These are phyloP conservation scores for Sporothrix brunneoviolacea DNA, from an alignment of 2,329 filamentous ascomycete species.

Conservation along the genomic window DNA sequence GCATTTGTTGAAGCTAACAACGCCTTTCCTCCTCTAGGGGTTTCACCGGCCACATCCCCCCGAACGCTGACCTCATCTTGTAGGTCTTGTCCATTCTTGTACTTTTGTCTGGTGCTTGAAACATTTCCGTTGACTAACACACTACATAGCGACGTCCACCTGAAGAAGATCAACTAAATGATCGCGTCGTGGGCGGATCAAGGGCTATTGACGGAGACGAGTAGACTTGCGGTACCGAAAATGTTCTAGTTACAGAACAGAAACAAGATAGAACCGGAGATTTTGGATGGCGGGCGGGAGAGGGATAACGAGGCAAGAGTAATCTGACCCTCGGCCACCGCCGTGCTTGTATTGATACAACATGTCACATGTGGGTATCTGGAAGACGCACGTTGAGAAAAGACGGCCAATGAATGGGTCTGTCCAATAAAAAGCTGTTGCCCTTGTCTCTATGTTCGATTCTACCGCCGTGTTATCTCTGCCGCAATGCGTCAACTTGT, in stretches of 20 bases:
- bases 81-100: constrained; percentile 44
- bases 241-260: no score
- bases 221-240: no score
- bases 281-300: no score
- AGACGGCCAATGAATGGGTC: background rate
- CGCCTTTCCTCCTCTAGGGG: constrained; percentile 49
- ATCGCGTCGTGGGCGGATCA: background rate
- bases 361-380: background rate
- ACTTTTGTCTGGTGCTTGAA: background rate
- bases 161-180: constrained; percentile 26
- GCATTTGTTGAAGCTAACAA: constrained; percentile 19
- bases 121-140: constrained; percentile 16
- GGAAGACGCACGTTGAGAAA: background rate
- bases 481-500: no score
- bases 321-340: no score
- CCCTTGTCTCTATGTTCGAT: constrained; percentile 4
- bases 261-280: no score
- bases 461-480: no score
- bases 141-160: constrained; percentile 26
- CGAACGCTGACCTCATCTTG: constrained; percentile 74
- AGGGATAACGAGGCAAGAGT: no score
- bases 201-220: background rate
- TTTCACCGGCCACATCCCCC: constrained; percentile 71
- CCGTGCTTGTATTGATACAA: constrained; percentile 1
- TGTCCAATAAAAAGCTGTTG: constrained; percentile 5